Base-by-base conservation (phyloP, 371 early-diverging fungal genomes). In the Mortierella sp. region DNA sequence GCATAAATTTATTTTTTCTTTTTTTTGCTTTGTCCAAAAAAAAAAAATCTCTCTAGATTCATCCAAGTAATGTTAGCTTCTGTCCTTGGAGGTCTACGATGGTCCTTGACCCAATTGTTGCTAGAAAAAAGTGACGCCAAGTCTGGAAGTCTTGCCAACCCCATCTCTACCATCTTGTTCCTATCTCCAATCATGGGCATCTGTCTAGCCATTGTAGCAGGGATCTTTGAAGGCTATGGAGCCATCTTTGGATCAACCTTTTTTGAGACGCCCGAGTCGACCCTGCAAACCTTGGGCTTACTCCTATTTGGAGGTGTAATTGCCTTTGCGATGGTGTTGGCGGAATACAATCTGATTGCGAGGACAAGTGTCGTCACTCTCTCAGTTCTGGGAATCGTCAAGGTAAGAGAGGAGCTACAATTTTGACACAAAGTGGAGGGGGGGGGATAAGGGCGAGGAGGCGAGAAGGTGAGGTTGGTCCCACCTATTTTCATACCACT, bases 121-220 rank as follows among this genome's bases (percentile, higher is more conserved):
- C 79, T 93, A 26, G 80, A 80, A 43, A 62, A 61, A 14, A 57
- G 70, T 0, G 74, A 72, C 25, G 66, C 79, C 15, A 81, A 75
- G 52, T 66, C 75, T 43, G 87, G 90, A 46, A 65, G 66, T 55
- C 88, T 89, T 81, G 84, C 84, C 62, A 90, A 92, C 73, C 94
- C 93, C 3, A 68, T 93, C n/a, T 90, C 91, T 28, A 89, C 92
- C 59, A 93, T 93, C 62, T 87, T 90, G 60, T 90, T 88, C 64
- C 75, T 93, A 21, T 89, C 91, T 0, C 96, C 96, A 19, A 84
- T 93, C 47, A 91, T 94, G 81, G 91, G 90, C 7, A 37, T 88
- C 9, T 85, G 88, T 56, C 85, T 95, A 29, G 61, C 92, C 7
- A 60, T 88, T 6, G 85, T 92, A 15, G 90, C 94, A 9, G 84